A percentile compares a stretch with the other conserved stretches of the same genome.
phyloP scores from a whole-genome alignment of 306 rosid species.

The Senna siamea region DNA sequence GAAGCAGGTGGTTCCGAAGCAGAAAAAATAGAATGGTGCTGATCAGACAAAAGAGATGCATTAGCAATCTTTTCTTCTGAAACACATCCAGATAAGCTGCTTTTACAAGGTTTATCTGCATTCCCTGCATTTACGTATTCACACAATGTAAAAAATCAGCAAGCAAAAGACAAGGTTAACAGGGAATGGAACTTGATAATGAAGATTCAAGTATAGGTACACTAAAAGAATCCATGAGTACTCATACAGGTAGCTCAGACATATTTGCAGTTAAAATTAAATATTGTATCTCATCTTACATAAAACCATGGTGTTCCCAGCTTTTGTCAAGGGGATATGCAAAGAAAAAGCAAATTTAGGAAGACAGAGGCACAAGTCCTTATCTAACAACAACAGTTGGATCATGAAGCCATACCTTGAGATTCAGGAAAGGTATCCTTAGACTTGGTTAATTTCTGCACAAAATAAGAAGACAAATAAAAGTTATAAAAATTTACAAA shows the following conservation, averaged over 20 bases:
- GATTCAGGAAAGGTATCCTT: conserved; percentile 42
- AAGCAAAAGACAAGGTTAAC: conserved; percentile 16
- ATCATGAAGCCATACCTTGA: conserved; percentile 55
- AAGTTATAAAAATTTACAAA: background rate
- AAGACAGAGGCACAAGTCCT: conserved; percentile 22
- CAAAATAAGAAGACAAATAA: conserved; percentile 10
- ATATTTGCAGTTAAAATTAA: background rate
- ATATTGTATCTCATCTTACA: background rate
- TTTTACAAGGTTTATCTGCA: conserved; percentile 44
- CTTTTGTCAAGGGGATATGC: background rate
- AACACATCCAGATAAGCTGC: conserved; percentile 42
- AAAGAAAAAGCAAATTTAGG: background rate
- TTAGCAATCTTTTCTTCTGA: conserved; percentile 46
- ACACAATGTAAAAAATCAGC: conserved; percentile 26
- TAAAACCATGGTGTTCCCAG: background rate
- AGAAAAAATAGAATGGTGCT: conserved; percentile 42
- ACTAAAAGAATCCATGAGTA: background rate
- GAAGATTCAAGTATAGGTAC: background rate
- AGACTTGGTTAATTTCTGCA: conserved; percentile 57
- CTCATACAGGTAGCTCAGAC: background rate
- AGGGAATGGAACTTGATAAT: background rate
- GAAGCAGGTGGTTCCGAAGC: conserved; percentile 44
- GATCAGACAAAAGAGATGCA: conserved; percentile 47
- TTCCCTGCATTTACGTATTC: conserved; percentile 52
- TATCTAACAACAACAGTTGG: conserved; percentile 12